These are phyloP conservation scores for Teratosphaeria viscida DNA, from an alignment of 2,329 filamentous ascomycete genomes.

Conservation along the genomic window DNA sequence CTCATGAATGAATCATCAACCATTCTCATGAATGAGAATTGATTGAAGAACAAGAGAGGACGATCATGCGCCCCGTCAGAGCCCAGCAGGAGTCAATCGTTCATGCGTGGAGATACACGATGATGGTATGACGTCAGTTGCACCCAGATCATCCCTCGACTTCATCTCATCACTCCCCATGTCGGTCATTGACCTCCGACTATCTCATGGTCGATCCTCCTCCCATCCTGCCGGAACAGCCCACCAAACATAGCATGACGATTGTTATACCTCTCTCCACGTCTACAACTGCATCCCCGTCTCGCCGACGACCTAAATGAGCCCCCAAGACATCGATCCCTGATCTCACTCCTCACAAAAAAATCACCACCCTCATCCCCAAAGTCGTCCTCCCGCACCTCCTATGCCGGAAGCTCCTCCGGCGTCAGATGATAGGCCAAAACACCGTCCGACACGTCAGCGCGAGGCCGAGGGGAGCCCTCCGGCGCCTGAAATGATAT, in stretches of 20 bases:
- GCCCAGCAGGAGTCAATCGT: too few relatives aligned
- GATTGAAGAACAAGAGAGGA: too few relatives aligned
- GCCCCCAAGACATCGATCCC: too few relatives aligned
- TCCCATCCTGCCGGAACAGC: too few relatives aligned
- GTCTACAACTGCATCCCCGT: too few relatives aligned
- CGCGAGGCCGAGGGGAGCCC: conserved; percentile 44
- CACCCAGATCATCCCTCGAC: neutral
- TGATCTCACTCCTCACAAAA: neutral
- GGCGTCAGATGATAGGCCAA: conserved; percentile 33
- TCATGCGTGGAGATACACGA: too few relatives aligned
- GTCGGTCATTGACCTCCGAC: neutral
- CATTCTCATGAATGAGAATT: too few relatives aligned
- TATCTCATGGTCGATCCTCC: too few relatives aligned
- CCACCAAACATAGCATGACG: too few relatives aligned
- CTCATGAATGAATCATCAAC: too few relatives aligned
- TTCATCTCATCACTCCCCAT: neutral
- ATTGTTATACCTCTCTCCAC: too few relatives aligned
- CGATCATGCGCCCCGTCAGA: too few relatives aligned
- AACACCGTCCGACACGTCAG: conserved; percentile 45
- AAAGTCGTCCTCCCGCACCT: conserved; percentile 25
- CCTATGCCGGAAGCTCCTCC: conserved; percentile 29
- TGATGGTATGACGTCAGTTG: neutral
- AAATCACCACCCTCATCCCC: conserved; percentile 26
- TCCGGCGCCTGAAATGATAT: conserved; percentile 44
- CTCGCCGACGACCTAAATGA: neutral